A percentile compares a stretch with the other conserved stretches of the same genome.
These are phyloP conservation scores for Hortaea werneckii DNA, from an alignment of 2,329 filamentous ascomycete genomes.

Conservation along the genomic window DNA sequence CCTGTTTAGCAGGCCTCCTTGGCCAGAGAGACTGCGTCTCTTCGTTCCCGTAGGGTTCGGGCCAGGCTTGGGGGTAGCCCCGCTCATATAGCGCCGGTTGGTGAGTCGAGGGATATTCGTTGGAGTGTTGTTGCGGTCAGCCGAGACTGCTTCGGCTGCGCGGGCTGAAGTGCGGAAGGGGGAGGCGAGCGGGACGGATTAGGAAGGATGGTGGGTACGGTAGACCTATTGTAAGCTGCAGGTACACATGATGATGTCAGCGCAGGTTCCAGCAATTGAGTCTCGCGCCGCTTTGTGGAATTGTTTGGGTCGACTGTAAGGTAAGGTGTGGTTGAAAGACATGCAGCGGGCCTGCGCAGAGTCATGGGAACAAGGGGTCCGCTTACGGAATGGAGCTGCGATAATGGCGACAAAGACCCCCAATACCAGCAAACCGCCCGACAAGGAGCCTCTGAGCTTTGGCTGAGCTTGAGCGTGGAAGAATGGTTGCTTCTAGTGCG, in stretches of 20 bases:
- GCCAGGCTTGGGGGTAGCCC: slow-evolving; percentile 17
- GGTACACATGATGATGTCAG: neutral
- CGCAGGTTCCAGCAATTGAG: neutral
- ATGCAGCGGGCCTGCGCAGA: neutral
- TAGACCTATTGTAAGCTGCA: neutral
- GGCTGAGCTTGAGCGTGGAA: too few relatives aligned
- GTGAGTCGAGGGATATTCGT: neutral
- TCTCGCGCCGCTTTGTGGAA: neutral
- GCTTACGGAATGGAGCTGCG: slow-evolving; percentile 7
- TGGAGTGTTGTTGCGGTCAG: neutral
- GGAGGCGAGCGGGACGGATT: neutral
- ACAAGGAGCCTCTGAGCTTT: neutral
- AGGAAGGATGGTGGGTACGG: neutral
- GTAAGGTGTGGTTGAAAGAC: neutral
- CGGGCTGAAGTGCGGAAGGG: neutral
- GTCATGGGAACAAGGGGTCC: neutral
- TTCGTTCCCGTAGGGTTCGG: slow-evolving; percentile 92
- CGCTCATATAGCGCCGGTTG: slow-evolving; percentile 20
- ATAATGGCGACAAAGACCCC: slow-evolving; percentile 5
- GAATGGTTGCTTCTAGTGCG: too few relatives aligned
- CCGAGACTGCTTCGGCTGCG: neutral
- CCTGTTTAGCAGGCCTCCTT: slow-evolving; percentile 93
- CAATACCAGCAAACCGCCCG: neutral
- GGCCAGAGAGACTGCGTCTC: slow-evolving; percentile 88
- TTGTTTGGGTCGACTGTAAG: too few relatives aligned